A percentile compares a stretch with the other conserved stretches of the same genome.
These are phyloP conservation scores for Protomyces pachydermus DNA, from an alignment of 1,139 yeast species.

Conservation along the genomic window DNA sequence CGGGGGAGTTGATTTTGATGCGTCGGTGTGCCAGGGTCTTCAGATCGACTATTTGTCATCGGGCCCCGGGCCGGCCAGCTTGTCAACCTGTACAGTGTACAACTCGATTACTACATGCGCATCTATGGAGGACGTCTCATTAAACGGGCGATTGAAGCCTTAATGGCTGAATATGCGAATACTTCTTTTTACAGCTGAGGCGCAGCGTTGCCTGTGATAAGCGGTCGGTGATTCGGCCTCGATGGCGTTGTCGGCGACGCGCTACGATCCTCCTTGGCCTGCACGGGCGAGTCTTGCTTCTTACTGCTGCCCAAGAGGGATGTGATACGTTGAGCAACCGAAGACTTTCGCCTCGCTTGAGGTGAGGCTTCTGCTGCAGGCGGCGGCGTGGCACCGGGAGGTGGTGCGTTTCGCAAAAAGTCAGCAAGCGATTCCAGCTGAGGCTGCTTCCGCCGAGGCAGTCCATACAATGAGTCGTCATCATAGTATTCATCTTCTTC, in stretches of 20 bases:
- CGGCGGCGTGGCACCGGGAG: neutral
- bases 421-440: slow-evolving; percentile 19
- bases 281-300: neutral
- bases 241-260: neutral
- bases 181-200: neutral
- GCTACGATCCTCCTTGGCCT: neutral
- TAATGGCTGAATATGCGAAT: no score
- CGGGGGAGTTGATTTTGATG: no score
- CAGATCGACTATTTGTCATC: no score
- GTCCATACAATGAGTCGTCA: slow-evolving; percentile 19
- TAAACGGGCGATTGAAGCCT: no score
- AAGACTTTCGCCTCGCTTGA: neutral
- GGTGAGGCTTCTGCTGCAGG: neutral
- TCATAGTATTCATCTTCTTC: slow-evolving; percentile 1
- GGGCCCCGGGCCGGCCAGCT: no score
- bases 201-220: neutral
- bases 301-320: neutral
- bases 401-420: slow-evolving; percentile 5
- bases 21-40: no score
- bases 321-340: neutral
- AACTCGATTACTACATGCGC: no score
- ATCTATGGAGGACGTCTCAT: no score
- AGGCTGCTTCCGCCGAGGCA: slow-evolving; percentile 11
- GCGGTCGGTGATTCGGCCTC: neutral
- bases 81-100: no score